Evolutionary conservation across 305 asterid genomes (phyloP).

Genomic region (Solanum hybrid): DNA sequence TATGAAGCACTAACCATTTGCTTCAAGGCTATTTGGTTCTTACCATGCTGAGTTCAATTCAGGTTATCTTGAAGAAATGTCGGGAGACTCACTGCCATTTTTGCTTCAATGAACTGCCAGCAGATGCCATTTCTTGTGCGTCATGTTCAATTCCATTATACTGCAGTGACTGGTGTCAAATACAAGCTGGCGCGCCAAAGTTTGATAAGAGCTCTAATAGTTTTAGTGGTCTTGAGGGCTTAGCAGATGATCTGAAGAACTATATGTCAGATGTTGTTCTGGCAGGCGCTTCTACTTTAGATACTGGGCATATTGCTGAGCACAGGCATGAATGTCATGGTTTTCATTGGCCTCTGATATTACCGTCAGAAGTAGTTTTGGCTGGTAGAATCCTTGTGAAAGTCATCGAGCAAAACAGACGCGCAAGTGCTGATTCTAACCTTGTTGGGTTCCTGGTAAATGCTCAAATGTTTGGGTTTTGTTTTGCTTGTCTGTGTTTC

Average conservation of each 20-base stretch:
- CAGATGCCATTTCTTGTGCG: conserved; percentile 59
- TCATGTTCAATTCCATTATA: conserved; percentile 70
- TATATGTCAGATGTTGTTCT: conserved; percentile 39
- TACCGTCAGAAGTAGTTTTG: conserved; percentile 77
- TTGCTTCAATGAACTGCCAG: conserved; percentile 87
- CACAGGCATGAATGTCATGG: conserved; percentile 87
- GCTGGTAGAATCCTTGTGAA: conserved; percentile 83
- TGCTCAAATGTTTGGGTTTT: background rate
- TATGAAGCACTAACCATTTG: background rate
- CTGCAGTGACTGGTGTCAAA: conserved; percentile 70
- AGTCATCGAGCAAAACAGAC: conserved; percentile 34
- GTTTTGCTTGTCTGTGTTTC: background rate
- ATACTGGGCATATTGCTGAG: conserved; percentile 36
- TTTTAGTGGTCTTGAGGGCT: conserved; percentile 18
- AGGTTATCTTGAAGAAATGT: conserved; percentile 79
- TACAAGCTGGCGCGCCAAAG: conserved; percentile 53
- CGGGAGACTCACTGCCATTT: conserved; percentile 88
- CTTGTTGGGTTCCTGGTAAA: conserved; percentile 41
- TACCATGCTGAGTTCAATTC: conserved; percentile 15
- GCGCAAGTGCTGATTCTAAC: conserved; percentile 22
- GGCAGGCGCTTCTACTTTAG: conserved; percentile 17
- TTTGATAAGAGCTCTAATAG: conserved; percentile 14
- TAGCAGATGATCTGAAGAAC: conserved; percentile 44
- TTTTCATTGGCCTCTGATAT: conserved; percentile 78
- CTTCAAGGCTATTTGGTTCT: background rate